phyloP scores from a whole-genome alignment of 305 asterid species.

The Ilex paraguariensis region DNA sequence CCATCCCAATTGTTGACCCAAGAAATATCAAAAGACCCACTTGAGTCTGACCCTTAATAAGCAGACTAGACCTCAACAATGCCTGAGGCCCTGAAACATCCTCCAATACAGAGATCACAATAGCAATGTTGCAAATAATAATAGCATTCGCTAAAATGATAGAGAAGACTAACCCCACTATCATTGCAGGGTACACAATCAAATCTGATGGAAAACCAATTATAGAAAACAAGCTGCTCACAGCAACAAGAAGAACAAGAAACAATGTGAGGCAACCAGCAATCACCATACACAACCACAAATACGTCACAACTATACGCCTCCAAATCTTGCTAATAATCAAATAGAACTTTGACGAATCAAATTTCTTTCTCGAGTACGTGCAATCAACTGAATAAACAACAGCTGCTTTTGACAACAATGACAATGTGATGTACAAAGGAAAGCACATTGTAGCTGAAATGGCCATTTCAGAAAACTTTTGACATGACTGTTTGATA shows the following conservation, averaged over 20 bases:
- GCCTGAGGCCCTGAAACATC: conserved; percentile 82
- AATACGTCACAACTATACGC: conserved; percentile 54
- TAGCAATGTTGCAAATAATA: conserved; percentile 66
- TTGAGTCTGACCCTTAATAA: conserved; percentile 81
- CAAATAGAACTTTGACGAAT: conserved; percentile 42
- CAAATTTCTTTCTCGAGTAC: conserved; percentile 60
- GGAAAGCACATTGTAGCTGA: conserved; percentile 73
- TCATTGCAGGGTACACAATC: conserved; percentile 79
- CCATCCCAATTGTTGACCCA: conserved; percentile 80
- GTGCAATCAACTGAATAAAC: conserved; percentile 87
- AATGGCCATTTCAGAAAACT: conserved; percentile 59
- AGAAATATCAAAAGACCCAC: conserved; percentile 89
- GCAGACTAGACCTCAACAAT: conserved; percentile 66
- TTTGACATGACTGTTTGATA: conserved; percentile 66
- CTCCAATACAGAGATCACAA: conserved; percentile 87
- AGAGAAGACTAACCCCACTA: conserved; percentile 63
- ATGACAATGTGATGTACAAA: conserved; percentile 48
- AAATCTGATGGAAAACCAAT: conserved; percentile 76
- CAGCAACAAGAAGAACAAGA: conserved; percentile 49
- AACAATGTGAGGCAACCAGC: conserved; percentile 57
- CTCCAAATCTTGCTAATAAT: conserved; percentile 69
- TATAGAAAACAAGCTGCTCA: conserved; percentile 47
- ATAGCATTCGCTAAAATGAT: conserved; percentile 71
- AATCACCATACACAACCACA: conserved; percentile 61
- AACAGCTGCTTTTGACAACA: conserved; percentile 79